These are phyloP conservation scores for Zelopaecilomyces penicillatus DNA, from an alignment of 2,329 filamentous ascomycete genomes.

Conservation along the genomic window DNA sequence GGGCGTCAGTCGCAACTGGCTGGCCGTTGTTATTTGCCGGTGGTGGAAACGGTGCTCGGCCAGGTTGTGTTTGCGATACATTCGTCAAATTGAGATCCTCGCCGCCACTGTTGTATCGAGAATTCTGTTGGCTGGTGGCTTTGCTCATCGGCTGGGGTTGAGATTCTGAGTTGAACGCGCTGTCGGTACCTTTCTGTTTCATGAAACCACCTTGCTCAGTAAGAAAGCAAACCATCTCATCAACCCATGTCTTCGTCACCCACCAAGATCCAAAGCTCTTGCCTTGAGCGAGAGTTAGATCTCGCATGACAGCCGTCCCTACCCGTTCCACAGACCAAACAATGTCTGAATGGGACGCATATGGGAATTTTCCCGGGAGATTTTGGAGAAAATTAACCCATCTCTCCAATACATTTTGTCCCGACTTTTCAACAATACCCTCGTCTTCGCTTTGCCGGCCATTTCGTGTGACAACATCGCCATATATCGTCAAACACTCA, in stretches of 20 bases:
- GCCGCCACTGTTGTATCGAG: conserved; percentile 36
- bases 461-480: conserved; percentile 43
- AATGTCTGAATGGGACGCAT: conserved; percentile 63
- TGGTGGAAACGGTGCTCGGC: conserved; percentile 42
- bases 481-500: conserved; percentile 53
- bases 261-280: conserved; percentile 86
- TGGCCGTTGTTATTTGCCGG: conserved; percentile 32
- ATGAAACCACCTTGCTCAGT: conserved; percentile 88
- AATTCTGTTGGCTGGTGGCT: conserved; percentile 25
- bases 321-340: conserved; percentile 69
- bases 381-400: conserved; percentile 67
- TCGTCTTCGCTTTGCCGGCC: conserved; percentile 28
- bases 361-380: conserved; percentile 63
- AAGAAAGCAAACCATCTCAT: conserved; percentile 88
- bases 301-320: conserved; percentile 68
- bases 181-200: conserved; percentile 40
- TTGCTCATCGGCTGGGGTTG: conserved; percentile 28
- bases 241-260: conserved; percentile 92
- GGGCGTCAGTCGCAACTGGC: conserved; percentile 31
- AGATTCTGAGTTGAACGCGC: conserved; percentile 17
- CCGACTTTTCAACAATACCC: conserved; percentile 22
- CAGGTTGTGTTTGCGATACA: conserved; percentile 39
- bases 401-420: conserved; percentile 65
- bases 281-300: conserved; percentile 69
- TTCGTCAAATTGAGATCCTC: conserved; percentile 38